Conservation (phyloP, 2,329 filamentous ascomycete genomes). For the Stylonectria norvegica region DNA sequence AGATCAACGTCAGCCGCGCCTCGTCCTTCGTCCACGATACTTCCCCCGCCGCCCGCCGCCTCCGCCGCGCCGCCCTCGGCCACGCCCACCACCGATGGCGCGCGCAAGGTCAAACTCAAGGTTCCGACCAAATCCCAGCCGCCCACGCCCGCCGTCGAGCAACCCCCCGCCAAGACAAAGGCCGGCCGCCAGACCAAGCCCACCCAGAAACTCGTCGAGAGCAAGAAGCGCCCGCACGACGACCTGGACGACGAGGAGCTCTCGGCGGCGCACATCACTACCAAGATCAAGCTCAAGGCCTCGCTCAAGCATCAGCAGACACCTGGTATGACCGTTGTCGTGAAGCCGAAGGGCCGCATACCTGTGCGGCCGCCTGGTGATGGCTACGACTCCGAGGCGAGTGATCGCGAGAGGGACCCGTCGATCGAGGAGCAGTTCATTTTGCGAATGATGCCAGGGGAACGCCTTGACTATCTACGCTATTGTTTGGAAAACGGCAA, state of each 20-base stretch:
- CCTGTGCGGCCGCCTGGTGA: conserved; percentile 73
- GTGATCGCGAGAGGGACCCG: conserved; percentile 83
- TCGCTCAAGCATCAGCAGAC: conserved; percentile 37
- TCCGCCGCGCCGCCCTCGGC: conserved; percentile 7
- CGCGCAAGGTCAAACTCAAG: conserved; percentile 42
- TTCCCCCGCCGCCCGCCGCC: conserved; percentile 10
- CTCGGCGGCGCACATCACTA: conserved; percentile 35
- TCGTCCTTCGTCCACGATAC: conserved; percentile 33
- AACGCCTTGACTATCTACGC: conserved; percentile 79
- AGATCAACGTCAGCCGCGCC: conserved; percentile 38
- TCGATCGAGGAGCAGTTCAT: conserved; percentile 87
- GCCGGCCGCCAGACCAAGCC: conserved; percentile 58
- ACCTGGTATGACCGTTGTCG: conserved; percentile 37
- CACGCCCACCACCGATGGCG: conserved; percentile 30
- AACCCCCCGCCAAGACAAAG: conserved; percentile 50
- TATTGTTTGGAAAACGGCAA: conserved; percentile 72
- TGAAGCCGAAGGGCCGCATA: conserved; percentile 65
- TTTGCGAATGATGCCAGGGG: conserved; percentile 80
- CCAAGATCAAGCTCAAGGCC: conserved; percentile 53
- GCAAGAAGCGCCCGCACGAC: conserved; percentile 59
- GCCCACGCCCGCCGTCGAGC: conserved; percentile 34
- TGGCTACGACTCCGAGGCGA: conserved; percentile 94
- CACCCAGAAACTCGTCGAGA: conserved; percentile 53
- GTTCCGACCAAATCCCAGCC: conserved; percentile 39
- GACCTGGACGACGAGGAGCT: conserved; percentile 48